phyloP scores from a whole-genome alignment of 331 rosid genomes.

The Acacia concinna region DNA sequence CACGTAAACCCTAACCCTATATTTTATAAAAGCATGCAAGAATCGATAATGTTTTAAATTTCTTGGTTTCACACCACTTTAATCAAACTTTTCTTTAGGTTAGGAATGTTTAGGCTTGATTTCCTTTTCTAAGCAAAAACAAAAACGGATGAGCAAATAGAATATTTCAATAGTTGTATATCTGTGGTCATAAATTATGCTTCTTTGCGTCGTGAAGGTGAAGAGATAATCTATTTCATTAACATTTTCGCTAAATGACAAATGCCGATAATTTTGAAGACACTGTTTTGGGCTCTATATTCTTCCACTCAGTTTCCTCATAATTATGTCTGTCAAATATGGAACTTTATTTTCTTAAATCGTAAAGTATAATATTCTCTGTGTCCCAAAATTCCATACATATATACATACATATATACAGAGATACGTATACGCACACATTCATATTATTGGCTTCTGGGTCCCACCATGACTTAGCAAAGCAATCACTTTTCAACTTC shows the following conservation, averaged over 20 bases:
- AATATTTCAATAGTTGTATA: background rate
- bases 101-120: constrained; percentile 27
- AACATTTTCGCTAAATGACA: constrained; percentile 28
- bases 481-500: constrained; percentile 26
- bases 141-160: constrained; percentile 27
- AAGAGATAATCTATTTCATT: constrained; percentile 30
- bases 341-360: constrained; percentile 36
- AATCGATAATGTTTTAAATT: background rate
- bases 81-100: background rate
- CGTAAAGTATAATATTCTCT: background rate
- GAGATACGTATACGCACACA: too few relatives aligned
- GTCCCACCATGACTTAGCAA: constrained; percentile 26
- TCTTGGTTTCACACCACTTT: constrained; percentile 35
- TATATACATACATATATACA: background rate
- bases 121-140: constrained; percentile 17
- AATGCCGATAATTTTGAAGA: constrained; percentile 18
- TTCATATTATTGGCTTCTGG: constrained; percentile 12
- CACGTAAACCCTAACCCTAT: constrained; percentile 38
- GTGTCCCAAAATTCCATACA: background rate
- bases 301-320: background rate
- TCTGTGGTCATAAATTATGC: background rate
- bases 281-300: constrained; percentile 16
- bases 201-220: constrained; percentile 32
- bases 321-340: constrained; percentile 32
- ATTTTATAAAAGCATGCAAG: background rate